Base-by-base conservation (phyloP, 164 flowering plant genomes). In the Macadamia tetraphylla region DNA sequence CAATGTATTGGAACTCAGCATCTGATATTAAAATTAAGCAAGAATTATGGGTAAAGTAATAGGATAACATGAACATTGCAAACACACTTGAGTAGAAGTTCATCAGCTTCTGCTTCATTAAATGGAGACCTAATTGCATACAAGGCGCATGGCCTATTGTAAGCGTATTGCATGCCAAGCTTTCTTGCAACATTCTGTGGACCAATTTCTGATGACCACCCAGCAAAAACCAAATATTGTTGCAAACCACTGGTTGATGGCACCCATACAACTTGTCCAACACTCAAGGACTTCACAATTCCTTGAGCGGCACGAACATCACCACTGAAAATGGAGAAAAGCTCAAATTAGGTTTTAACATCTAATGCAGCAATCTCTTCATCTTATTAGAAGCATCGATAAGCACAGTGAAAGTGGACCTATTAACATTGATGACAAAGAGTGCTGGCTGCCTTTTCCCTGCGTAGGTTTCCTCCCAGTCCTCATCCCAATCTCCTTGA, bases 201-300 rank as follows among this genome's bases (percentile, higher is more conserved):
- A 14, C 71, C 79, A 69, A 52, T 64, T 11, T 78, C 73, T 43
- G 85, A 76, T 67, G 88, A 74, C 99, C 99, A 95, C 70, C 97
- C 99, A 74, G 86, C 97, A 82, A 92, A 95, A 70, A 92, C 84
- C 76, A 95, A 81, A 76, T 86, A 81, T 44, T 84, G 85, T 67
- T 79, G 48, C 12, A 49, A 58, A 31, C 77, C 81, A 59, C 79
- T 67, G 30, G 66, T 52, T 40, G 83, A 30, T 69, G 99, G 99
- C 65, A 93, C 87, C 99, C 99, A 95, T 40, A 90, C 81, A 78
- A 91, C 99, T 78, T 95, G 99, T 23, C 99, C 98, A 73, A 83
- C 87, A 70, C 97, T 92, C 74, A 90, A 53, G 65, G 90, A 84
- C 73, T 81, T 86, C 29, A 74, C 66, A 66, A 95, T 80, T 76